These are phyloP conservation scores for Wickerhamiella pararugosa DNA, from an alignment of 1,139 yeast genomes.

Conservation along the genomic window DNA sequence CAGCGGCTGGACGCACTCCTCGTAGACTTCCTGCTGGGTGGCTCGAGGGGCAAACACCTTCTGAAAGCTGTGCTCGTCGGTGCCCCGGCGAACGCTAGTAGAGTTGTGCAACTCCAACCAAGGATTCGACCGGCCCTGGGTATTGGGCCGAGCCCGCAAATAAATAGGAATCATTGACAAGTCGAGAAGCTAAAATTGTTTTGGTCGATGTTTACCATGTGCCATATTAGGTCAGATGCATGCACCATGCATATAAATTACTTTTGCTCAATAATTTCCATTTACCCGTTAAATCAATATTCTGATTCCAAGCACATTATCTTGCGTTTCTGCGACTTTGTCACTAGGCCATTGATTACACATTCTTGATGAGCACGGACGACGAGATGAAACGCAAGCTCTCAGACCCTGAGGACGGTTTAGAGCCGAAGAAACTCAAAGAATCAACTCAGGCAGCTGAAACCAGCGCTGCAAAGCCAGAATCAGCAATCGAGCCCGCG, in stretches of 20 bases:
- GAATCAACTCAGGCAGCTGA: too few relatives aligned
- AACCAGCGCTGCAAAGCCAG: too few relatives aligned
- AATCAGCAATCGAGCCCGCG: too few relatives aligned
- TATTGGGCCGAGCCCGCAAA: slow-evolving; percentile 25
- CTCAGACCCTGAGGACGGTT: too few relatives aligned
- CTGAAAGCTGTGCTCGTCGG: slow-evolving; percentile 23
- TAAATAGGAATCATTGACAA: slow-evolving; percentile 22
- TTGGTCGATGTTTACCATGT: neutral
- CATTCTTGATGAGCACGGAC: too few relatives aligned
- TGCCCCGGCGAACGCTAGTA: slow-evolving; percentile 16
- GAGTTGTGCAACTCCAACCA: slow-evolving; percentile 1
- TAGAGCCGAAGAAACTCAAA: too few relatives aligned
- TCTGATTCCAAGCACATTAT: too few relatives aligned
- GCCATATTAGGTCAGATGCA: neutral
- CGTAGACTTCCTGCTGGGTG: slow-evolving; percentile 22
- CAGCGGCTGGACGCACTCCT: slow-evolving; percentile 21
- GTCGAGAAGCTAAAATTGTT: neutral
- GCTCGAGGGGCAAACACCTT: slow-evolving; percentile 22
- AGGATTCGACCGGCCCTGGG: slow-evolving; percentile 4
- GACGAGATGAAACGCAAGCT: too few relatives aligned
- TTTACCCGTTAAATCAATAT: too few relatives aligned
- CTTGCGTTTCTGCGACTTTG: too few relatives aligned
- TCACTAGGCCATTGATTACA: too few relatives aligned
- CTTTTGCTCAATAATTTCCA: neutral
- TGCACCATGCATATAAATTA: neutral